Base-by-base conservation (phyloP, 1,284 basidiomycete genomes). In the Ganoderma boninense region DNA sequence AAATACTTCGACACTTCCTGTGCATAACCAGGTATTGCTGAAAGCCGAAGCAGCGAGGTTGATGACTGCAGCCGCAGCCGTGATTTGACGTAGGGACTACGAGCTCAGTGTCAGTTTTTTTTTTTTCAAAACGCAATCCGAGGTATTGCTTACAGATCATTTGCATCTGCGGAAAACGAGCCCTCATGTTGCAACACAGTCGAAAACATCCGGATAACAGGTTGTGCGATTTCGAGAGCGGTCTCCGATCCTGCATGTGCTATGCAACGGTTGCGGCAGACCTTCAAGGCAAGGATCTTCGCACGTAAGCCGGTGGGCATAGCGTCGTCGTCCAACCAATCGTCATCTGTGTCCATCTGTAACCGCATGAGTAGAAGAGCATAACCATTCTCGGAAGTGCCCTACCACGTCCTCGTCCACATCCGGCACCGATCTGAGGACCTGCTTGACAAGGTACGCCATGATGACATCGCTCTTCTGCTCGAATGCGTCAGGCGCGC, bases 31-130 rank as follows among this genome's bases (percentile, higher is more conserved):
- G 87, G 83, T 16, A 91, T 84, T 0, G 90, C 87, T 0, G 93
- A 91, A 11, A 99, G 84, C 79, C 97, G 96, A 57, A 98, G 81
- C 62, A 99, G 79, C 1, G 94, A 95, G 11, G 92, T 82, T 0
- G 94, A 92, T 0, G 97, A 95, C 76, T 95, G 91, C 38, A 98
- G 81, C 23, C 97, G 89, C 81, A 99, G 84, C 20, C 91, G 87
- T 0, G 92, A 87, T 79, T 89, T 89, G 44, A 87, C 86, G 72
- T 85, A 86, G 0, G 86, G 84, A 73, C 92, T 93, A 16, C 18
- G 35, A 42, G 23, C 8, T 23, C 14, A 70, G n/a, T n/a, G n/a
- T n/a, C n/a, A n/a, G n/a, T n/a, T n/a, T n/a, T n/a, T n/a, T n/a
- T n/a, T n/a, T n/a, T n/a, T n/a, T n/a, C n/a, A n/a, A n/a, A n/a